A percentile compares a stretch with the other conserved stretches of the same genome.
Conservation (phyloP, 352 stramenopile genomes). For the Pythium volutum region DNA sequence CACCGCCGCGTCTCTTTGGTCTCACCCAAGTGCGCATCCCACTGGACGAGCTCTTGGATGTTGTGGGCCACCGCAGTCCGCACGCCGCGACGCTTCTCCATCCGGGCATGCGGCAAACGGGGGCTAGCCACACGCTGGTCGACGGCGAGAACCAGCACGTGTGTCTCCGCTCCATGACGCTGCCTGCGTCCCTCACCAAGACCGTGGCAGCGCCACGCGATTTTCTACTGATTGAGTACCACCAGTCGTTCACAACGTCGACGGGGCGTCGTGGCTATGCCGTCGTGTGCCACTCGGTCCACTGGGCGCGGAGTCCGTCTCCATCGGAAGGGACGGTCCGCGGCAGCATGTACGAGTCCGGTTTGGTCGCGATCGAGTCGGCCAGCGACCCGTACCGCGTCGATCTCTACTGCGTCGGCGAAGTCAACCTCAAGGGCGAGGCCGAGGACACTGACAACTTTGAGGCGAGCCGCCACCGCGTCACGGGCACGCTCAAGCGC, state of each 20-base stretch:
- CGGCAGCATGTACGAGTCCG: constrained; percentile 20
- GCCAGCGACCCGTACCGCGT: neutral
- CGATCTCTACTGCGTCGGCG: constrained; percentile 19
- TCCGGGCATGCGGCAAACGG: constrained; percentile 3
- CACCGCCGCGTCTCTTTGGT: constrained; percentile 12
- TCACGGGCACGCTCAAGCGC: constrained; percentile 6
- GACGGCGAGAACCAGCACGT: constrained; percentile 15
- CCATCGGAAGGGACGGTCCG: constrained; percentile 1
- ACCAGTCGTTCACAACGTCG: constrained; percentile 5
- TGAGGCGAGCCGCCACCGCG: constrained; percentile 13
- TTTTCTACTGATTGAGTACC: constrained; percentile 21
- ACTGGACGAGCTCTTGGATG: constrained; percentile 17
- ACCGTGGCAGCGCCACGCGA: constrained; percentile 2
- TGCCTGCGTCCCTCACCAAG: neutral
- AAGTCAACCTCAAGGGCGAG: constrained; percentile 21
- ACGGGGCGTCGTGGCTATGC: constrained; percentile 7
- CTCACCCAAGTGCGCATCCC: constrained; percentile 9
- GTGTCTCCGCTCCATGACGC: constrained; percentile 12
- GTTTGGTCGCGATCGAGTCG: constrained; percentile 20
- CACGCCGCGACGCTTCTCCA: constrained; percentile 11
- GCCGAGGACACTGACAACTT: neutral
- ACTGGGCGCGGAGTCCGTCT: constrained; percentile 6
- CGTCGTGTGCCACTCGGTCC: constrained; percentile 18
- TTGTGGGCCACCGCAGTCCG: constrained; percentile 15
- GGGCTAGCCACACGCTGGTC: constrained; percentile 14